These are phyloP conservation scores for Nicotiana tomentosiformis DNA, from an alignment of 257 asterid genomes.

Conservation along the genomic window DNA sequence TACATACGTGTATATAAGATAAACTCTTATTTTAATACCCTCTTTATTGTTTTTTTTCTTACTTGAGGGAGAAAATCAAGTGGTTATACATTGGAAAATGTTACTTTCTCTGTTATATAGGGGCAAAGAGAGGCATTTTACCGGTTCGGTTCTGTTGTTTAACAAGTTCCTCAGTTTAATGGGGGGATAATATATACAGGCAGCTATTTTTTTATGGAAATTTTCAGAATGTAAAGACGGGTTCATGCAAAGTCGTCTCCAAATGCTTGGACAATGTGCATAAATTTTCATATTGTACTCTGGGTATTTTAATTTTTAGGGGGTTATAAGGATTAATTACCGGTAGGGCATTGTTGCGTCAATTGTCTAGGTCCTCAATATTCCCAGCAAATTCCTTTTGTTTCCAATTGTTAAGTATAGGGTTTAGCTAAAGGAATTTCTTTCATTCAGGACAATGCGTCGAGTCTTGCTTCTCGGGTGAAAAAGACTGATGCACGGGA, in stretches of 20 bases:
- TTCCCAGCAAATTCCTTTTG: background rate
- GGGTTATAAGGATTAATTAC: background rate
- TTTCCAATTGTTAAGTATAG: background rate
- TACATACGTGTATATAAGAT: no score
- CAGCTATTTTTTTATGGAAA: background rate
- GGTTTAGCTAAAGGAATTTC: conserved; percentile 7
- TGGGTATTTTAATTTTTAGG: background rate
- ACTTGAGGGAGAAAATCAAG: background rate
- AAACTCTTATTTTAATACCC: no score
- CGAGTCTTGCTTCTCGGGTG: conserved; percentile 77
- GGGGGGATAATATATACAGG: background rate
- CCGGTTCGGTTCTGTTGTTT: background rate
- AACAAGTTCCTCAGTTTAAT: background rate
- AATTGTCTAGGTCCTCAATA: background rate
- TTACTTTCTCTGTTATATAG: background rate
- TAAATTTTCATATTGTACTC: background rate
- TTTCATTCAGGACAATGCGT: conserved; percentile 66
- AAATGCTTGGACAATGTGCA: background rate
- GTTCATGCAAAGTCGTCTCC: background rate
- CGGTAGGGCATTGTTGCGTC: background rate
- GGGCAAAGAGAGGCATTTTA: background rate
- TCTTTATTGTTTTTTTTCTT: no score
- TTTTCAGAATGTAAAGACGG: background rate
- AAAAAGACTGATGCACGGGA: conserved; percentile 96
- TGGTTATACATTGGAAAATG: background rate